Conservation (phyloP, 257 asterid species). For the Linderniella brevidens region DNA sequence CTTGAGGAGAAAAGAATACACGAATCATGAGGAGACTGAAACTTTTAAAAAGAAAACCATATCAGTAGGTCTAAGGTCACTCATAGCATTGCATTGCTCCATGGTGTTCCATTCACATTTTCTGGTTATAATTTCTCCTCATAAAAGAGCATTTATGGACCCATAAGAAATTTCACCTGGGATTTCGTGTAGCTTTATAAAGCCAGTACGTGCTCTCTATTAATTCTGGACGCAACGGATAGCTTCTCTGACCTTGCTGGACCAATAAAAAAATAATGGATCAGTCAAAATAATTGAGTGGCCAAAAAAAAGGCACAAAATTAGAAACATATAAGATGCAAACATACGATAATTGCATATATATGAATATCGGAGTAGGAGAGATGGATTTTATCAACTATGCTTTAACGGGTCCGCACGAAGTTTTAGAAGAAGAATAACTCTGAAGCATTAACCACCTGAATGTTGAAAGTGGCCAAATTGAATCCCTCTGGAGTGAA, state of each 20-base stretch:
- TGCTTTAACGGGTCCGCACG: too few relatives aligned
- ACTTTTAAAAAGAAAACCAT: background rate
- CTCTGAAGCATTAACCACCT: slow-evolving; percentile 29
- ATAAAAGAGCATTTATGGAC: too few relatives aligned
- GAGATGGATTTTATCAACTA: too few relatives aligned
- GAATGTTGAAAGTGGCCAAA: slow-evolving; percentile 76
- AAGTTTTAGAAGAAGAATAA: slow-evolving; percentile 6
- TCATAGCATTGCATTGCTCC: too few relatives aligned
- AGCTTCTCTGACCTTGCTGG: slow-evolving; percentile 98
- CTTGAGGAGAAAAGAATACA: too few relatives aligned
- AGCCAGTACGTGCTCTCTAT: slow-evolving; percentile 98
- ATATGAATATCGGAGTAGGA: too few relatives aligned
- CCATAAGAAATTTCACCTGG: slow-evolving; percentile 35
- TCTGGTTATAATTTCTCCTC: too few relatives aligned
- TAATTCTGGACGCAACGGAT: slow-evolving; percentile 91
- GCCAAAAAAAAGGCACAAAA: background rate
- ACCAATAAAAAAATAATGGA: slow-evolving; percentile 12
- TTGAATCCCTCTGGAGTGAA: slow-evolving; percentile 99
- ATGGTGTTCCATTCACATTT: too few relatives aligned
- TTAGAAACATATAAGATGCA: background rate
- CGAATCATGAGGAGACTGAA: slow-evolving; percentile 3
- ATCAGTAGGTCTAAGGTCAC: too few relatives aligned
- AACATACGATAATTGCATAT: too few relatives aligned
- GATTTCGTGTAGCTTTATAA: slow-evolving; percentile 89
- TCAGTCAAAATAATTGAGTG: slow-evolving; percentile 3